These are phyloP conservation scores for Monocercomonoides exilis DNA, from an alignment of 78 protist species.

Conservation along the genomic window DNA sequence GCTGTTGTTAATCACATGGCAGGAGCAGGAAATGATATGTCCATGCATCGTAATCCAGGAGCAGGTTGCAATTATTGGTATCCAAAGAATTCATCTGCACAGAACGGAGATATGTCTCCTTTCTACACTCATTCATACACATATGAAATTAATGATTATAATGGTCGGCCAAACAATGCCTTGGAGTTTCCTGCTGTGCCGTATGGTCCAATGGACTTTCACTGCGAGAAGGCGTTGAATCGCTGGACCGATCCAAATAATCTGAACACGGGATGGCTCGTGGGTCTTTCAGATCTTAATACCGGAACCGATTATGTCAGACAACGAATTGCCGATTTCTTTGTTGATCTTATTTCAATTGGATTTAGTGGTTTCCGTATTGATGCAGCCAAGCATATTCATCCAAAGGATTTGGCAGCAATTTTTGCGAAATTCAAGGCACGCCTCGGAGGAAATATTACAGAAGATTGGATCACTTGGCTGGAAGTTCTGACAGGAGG, in stretches of 20 bases:
- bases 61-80: conserved; percentile 39
- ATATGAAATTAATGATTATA: conserved; percentile 13
- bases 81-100: conserved; percentile 23
- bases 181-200: conserved; percentile 55
- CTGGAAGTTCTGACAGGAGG: conserved; percentile 46
- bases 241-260: conserved; percentile 53
- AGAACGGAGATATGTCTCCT: conserved; percentile 18
- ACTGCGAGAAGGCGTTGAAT: conserved; percentile 52
- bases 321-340: conserved; percentile 43
- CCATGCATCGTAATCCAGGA: conserved; percentile 26
- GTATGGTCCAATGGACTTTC: conserved; percentile 49
- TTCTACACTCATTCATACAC: conserved; percentile 21
- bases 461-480: conserved; percentile 44
- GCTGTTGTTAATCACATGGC: conserved; percentile 64
- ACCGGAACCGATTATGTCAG: conserved; percentile 53
- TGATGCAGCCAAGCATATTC: conserved; percentile 63
- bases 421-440: conserved; percentile 34
- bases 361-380: conserved; percentile 55
- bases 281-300: conserved; percentile 51
- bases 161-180: conserved; percentile 30
- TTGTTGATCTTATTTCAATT: conserved; percentile 28
- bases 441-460: conserved; percentile 39
- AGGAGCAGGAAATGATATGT: conserved; percentile 58
- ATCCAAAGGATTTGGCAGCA: conserved; percentile 31
- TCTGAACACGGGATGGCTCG: conserved; percentile 58